These are phyloP conservation scores for Epichloe sylvatica DNA, from an alignment of 2,329 filamentous ascomycete genomes.

Conservation along the genomic window DNA sequence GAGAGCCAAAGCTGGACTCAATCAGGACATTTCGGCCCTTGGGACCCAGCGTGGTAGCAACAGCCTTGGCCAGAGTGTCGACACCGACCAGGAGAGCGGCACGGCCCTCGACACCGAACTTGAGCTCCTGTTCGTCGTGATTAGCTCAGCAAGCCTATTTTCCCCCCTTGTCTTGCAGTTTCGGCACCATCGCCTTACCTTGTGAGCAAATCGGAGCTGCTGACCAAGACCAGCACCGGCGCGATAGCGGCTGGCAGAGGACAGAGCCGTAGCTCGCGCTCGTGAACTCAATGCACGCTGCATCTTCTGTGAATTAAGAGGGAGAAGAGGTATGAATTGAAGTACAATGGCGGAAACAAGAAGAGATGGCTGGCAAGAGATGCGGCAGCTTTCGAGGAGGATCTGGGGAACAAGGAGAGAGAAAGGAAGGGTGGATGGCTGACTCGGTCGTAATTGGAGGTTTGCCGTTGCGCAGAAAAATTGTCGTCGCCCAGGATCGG, in stretches of 20 bases:
- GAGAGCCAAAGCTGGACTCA: slow-evolving; percentile 94
- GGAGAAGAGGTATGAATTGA: slow-evolving; percentile 17
- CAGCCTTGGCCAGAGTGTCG: slow-evolving; percentile 90
- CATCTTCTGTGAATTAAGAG: slow-evolving; percentile 47
- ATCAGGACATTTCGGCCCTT: slow-evolving; percentile 98
- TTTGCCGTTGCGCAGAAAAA: slow-evolving; percentile 22
- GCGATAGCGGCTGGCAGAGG: slow-evolving; percentile 53
- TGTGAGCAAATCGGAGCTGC: slow-evolving; percentile 93
- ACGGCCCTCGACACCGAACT: slow-evolving; percentile 92
- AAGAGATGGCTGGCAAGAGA: slow-evolving; percentile 10
- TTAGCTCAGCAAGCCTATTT: not conserved
- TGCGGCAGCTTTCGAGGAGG: slow-evolving; percentile 3
- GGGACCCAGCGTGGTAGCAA: slow-evolving; percentile 88
- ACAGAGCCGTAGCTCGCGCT: slow-evolving; percentile 67
- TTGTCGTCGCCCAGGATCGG: slow-evolving; percentile 25
- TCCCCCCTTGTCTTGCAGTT: too few relatives aligned
- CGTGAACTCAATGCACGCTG: slow-evolving; percentile 84
- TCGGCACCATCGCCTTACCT: slow-evolving; percentile 42
- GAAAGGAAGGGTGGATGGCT: slow-evolving; percentile 5
- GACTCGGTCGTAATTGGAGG: slow-evolving; percentile 5
- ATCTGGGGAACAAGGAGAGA: slow-evolving; percentile 5
- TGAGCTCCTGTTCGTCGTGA: slow-evolving; percentile 59
- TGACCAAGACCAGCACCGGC: slow-evolving; percentile 55
- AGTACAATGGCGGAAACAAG: slow-evolving; percentile 9
- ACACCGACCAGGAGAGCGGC: slow-evolving; percentile 84